phyloP scores from a whole-genome alignment of 305 asterid genomes.

The Fraxinus sp. region DNA sequence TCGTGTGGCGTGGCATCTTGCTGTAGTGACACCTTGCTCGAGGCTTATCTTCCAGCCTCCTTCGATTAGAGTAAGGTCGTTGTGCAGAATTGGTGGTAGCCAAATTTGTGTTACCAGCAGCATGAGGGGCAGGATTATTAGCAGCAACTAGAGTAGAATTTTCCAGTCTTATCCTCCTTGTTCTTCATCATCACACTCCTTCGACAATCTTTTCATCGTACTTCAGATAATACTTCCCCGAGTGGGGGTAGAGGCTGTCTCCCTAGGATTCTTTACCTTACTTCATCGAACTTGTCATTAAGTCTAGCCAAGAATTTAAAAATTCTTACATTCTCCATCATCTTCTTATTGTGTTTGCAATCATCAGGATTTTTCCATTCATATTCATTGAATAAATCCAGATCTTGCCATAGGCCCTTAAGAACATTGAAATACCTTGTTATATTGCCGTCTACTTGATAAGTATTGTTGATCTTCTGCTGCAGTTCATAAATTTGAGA shows the following conservation, averaged over 20 bases:
- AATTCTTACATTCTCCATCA: background rate
- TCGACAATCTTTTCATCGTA: background rate
- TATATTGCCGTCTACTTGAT: background rate
- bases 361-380: background rate
- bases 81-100: background rate
- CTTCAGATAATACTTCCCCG: background rate
- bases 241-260: background rate
- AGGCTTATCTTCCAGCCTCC: background rate
- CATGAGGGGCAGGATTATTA: background rate
- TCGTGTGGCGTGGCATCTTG: background rate
- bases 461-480: background rate
- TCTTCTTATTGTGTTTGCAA: background rate
- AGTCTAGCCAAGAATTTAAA: background rate
- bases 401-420: background rate
- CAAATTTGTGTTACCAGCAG: background rate
- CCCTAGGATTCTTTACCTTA: background rate
- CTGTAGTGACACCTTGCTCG: background rate
- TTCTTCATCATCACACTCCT: background rate
- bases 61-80: background rate
- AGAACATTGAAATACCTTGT: background rate
- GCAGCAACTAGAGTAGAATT: background rate
- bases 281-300: background rate
- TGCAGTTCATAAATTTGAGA: background rate
- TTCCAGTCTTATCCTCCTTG: background rate
- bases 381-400: background rate